Conservation (phyloP, 1,139 yeast genomes). For the Candida sp. region DNA sequence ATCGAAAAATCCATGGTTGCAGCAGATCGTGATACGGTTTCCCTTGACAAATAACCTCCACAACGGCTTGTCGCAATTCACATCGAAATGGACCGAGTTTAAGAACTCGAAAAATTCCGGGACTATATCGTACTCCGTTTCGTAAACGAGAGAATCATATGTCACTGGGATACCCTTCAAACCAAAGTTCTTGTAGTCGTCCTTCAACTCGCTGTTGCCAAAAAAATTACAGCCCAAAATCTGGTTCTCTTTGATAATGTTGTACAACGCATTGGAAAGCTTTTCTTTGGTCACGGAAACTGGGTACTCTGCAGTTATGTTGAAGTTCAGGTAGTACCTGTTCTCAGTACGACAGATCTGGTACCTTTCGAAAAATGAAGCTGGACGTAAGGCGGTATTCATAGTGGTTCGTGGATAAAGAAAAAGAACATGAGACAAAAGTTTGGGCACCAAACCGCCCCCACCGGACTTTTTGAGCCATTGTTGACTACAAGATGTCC, state of each 20-base stretch:
- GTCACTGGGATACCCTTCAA: constrained; percentile 23
- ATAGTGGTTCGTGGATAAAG: too few relatives aligned
- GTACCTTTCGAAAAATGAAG: constrained; percentile 25
- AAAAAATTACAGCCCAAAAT: constrained; percentile 24
- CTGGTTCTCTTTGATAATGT: constrained; percentile 24
- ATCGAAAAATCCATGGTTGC: constrained; percentile 40
- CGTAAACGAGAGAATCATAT: constrained; percentile 29
- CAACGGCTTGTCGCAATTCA: constrained; percentile 24
- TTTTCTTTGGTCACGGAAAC: constrained; percentile 16
- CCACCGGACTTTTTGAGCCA: too few relatives aligned
- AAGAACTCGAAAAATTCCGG: constrained; percentile 19
- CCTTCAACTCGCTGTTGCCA: constrained; percentile 13
- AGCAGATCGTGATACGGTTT: constrained; percentile 26
- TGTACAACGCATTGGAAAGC: constrained; percentile 28
- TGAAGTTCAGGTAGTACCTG: constrained; percentile 31
- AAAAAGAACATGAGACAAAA: too few relatives aligned
- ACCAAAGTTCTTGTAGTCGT: constrained; percentile 18
- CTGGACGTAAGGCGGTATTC: not conserved
- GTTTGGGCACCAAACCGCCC: too few relatives aligned
- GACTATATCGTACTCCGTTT: constrained; percentile 16
- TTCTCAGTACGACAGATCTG: constrained; percentile 28
- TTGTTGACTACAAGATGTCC: too few relatives aligned
- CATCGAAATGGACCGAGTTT: constrained; percentile 19
- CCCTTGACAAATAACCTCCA: constrained; percentile 31
- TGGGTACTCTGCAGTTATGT: constrained; percentile 28